Base-by-base conservation (phyloP, 2,329 filamentous ascomycete species). In the Podosphaera fusca region DNA sequence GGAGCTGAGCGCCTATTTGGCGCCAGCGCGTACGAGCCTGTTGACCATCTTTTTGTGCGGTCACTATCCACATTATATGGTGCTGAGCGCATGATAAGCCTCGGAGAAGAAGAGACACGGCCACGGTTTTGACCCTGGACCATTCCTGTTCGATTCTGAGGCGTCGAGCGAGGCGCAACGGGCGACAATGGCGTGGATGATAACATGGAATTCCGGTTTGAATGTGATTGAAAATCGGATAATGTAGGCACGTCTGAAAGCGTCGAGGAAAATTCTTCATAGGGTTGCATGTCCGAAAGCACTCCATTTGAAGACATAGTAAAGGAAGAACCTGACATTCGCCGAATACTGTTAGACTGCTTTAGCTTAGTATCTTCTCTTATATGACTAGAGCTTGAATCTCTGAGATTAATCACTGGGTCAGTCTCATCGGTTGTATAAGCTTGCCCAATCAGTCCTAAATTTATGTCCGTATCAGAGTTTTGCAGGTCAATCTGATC, bases 11-110 rank as follows among this genome's bases (percentile, higher is more conserved):
- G 73, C 57, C 77, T 72, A 63, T 70, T 77, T 31, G 73, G 73
- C 29, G 72, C 68, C 1, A 79, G 76, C 29, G 76, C 80, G 59
- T 82, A 86, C 2, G 82, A 85, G 12, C 83, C 84, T 2, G 84
- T 87, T 29, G 84, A 87, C 84, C 84, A 88, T 62, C 84, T 75
- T 73, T 87, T 87, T 66, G 75, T 80, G 60, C 82, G 77, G 51
- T 73, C 74, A 56, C 74, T 76, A 51, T 87, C 83, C 55, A 86
- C 74, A 55, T 72, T 81, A 69, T 87, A 87, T 0, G 84, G 84
- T 21, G 80, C 81, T 46, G 82, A 78, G 60, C 84, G 78, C 65
- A 82, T 74, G 57, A 75, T 80, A 36, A 79, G 80, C 50, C 83
- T 76, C 30, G 84, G 82, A 36, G 83, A 85, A 42, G 83, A 82